Evolutionary conservation across 768 basidiomycete genomes (phyloP), one percentile per base, ranked within the genome.

Genomic region (Tulasnella calospora): DNA sequence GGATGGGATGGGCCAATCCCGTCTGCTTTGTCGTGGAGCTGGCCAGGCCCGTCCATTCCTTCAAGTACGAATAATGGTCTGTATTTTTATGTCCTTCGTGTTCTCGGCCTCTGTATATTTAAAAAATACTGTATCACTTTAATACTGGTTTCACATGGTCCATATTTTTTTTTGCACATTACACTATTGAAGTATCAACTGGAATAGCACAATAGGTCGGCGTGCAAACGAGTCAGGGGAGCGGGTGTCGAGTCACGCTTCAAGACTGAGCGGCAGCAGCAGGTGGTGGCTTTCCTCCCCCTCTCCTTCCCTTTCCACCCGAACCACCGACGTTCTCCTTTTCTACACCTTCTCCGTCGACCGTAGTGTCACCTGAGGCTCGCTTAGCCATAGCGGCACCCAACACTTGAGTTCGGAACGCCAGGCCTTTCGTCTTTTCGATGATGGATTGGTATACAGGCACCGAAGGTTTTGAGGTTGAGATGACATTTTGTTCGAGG

Each of bases 391-490:
- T 90, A 15, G 95, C 94, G 21, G 92, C 92, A 0, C 94, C 93
- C 74, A 98, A 85, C 1, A 94, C 95, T 83, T 96, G 95, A 0
- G 95, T 95, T 77, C 96, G 91, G 85, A 98, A 90, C 0, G 95
- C 91, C 78, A 98, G 87, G 61, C 96, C 95, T 69, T 95, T 91
- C 0, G 96, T 98, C 84, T 96, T 97, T 84, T 98, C 96, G 81
- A 98, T 98, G 81, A 98, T 92, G 6, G 92, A 89, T 83, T 97
- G 96, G 85, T 97, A 97, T 27, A 96, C 91, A 1, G 96, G 95
- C 61, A 92, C 88, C 57, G 95, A 90, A 9, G 94, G 93, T 21
- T 96, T 91, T 83, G 94, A 91, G 84, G 99, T 98, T 85, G 96
- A 92, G 82, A 99, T 97, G 81, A 97, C 93, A 83, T 99, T 98